Conservation (phyloP, 768 basidiomycete species). For the Macrolepiota fuliginosa region DNA sequence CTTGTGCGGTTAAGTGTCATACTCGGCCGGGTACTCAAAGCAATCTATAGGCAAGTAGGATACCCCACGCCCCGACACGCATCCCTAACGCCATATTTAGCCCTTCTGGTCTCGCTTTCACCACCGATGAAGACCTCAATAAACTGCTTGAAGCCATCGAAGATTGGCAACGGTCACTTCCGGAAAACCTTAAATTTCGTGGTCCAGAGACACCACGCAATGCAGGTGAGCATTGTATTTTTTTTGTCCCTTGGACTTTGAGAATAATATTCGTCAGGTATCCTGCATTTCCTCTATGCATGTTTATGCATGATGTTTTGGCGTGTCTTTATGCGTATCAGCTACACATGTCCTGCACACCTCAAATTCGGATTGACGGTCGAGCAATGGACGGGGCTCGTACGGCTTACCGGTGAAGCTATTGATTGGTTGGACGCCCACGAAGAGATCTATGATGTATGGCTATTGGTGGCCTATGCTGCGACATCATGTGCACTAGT, state of each 20-base stretch:
- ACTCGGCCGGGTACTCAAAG: constrained; percentile 88
- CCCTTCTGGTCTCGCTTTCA: constrained; percentile 83
- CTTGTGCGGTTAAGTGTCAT: constrained; percentile 90
- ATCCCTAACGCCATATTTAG: constrained; percentile 32
- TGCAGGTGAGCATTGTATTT: constrained; percentile 52
- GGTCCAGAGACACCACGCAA: constrained; percentile 65
- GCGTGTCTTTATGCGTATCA: constrained; percentile 98
- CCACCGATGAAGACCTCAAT: constrained; percentile 78
- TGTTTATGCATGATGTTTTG: constrained; percentile 97
- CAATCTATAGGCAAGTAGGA: constrained; percentile 76
- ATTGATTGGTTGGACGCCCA: constrained; percentile 90
- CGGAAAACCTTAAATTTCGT: constrained; percentile 72
- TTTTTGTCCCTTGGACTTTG: background rate
- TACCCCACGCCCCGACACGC: background rate
- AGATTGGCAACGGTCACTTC: constrained; percentile 76
- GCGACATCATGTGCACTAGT: constrained; percentile 88
- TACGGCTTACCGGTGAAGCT: constrained; percentile 69
- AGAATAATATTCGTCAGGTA: constrained; percentile 42
- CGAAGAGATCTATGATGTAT: constrained; percentile 80
- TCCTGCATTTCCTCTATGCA: constrained; percentile 84
- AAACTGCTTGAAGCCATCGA: constrained; percentile 63
- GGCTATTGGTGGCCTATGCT: constrained; percentile 85
- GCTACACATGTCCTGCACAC: constrained; percentile 87
- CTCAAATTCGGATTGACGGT: constrained; percentile 83
- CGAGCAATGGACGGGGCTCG: constrained; percentile 74